A percentile compares a stretch with the other conserved stretches of the same genome.
Conservation (phyloP, 106 monocot species). For the Dactylorhiza incarnata region DNA sequence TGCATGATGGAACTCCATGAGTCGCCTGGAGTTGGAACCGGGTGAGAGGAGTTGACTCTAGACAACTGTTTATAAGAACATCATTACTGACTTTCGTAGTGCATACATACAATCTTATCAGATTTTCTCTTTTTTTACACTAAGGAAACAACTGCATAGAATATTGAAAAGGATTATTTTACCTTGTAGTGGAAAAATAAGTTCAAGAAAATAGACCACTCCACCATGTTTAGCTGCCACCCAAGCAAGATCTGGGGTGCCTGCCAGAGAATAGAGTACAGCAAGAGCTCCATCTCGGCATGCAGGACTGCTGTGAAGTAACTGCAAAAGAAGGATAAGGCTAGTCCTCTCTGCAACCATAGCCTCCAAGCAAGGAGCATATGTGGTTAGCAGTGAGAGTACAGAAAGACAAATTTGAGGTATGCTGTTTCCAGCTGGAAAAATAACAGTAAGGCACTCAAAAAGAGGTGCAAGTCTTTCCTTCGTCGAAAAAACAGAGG, state of each 20-base stretch:
- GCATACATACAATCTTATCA: not conserved
- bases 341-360: constrained; percentile 92
- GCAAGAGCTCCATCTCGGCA: constrained; percentile 91
- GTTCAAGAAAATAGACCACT: constrained; percentile 95
- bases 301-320: constrained; percentile 65
- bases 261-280: constrained; percentile 89
- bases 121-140: not conserved
- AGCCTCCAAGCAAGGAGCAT: constrained; percentile 95
- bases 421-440: constrained; percentile 53
- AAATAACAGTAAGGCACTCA: constrained; percentile 52
- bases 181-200: constrained; percentile 90
- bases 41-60: not conserved
- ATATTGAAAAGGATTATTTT: constrained; percentile 9
- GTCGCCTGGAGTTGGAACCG: not conserved
- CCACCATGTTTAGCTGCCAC: constrained; percentile 98
- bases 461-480: constrained; percentile 86
- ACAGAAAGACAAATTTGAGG: constrained; percentile 72
- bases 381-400: constrained; percentile 70
- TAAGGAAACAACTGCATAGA: not conserved
- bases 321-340: constrained; percentile 76
- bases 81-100: not conserved
- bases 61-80: not conserved
- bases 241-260: constrained; percentile 95
- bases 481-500: constrained; percentile 72
- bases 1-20: constrained; percentile 1